Evolutionary conservation across 1,284 basidiomycete genomes (phyloP).

Genomic region (Athelia sp.): DNA sequence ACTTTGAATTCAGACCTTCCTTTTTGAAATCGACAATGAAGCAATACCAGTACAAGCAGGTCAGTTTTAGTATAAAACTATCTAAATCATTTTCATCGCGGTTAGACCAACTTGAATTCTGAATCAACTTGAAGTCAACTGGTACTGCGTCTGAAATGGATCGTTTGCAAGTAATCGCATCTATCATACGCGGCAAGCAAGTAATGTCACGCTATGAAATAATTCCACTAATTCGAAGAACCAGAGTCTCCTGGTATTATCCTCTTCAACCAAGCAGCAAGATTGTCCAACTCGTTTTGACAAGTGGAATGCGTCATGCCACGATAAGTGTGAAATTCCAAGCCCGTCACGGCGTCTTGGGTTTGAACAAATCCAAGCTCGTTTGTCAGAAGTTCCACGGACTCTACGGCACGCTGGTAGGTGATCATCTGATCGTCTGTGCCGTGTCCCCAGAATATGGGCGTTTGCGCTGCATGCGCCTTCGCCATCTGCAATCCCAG

Average conservation of each 20-base stretch:
- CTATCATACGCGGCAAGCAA: too few species aligned
- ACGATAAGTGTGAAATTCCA: constrained; percentile 56
- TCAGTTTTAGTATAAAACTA: too few species aligned
- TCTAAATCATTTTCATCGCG: too few species aligned
- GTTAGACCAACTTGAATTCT: too few species aligned
- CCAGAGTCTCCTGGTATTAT: constrained; percentile 42
- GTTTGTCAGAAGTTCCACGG: constrained; percentile 50
- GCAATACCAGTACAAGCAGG: too few species aligned
- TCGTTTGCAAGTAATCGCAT: too few species aligned
- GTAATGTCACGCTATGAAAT: too few species aligned
- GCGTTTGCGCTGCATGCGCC: constrained; percentile 51
- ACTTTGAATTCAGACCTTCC: too few species aligned
- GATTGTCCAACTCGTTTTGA: constrained; percentile 58
- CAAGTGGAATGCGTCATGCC: constrained; percentile 64
- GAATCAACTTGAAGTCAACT: too few species aligned
- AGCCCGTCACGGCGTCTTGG: constrained; percentile 29
- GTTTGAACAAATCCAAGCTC: constrained; percentile 39
- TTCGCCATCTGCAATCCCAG: constrained; percentile 44
- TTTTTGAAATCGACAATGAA: too few species aligned
- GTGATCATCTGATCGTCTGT: constrained; percentile 71
- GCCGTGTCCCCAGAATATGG: constrained; percentile 89
- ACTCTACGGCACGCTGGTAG: constrained; percentile 40
- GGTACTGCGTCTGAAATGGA: too few species aligned
- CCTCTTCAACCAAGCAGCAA: constrained; percentile 58
- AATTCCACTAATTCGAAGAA: too few species aligned